A percentile compares a stretch with the other conserved stretches of the same genome.
Conservation (phyloP, 2,329 filamentous ascomycete species). For the Phialemonium atrogriseum region DNA sequence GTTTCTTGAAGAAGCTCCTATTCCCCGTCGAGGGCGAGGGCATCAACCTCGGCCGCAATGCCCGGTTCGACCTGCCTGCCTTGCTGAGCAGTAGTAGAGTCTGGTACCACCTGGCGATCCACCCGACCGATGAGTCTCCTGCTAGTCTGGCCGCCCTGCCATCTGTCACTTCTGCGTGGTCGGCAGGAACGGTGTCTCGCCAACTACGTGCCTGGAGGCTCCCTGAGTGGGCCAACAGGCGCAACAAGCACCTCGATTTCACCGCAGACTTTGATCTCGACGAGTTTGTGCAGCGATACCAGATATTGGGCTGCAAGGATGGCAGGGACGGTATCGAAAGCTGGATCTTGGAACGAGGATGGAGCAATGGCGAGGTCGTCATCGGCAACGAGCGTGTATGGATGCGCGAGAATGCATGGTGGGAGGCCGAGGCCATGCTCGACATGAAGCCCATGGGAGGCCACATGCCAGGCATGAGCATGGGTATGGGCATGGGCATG, state of each 20-base stretch:
- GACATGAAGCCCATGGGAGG: constrained; percentile 66
- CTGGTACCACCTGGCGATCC: constrained; percentile 90
- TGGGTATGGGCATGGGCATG: too few relatives aligned
- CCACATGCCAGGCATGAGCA: constrained; percentile 18
- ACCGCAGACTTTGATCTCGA: constrained; percentile 94
- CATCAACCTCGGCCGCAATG: constrained; percentile 69
- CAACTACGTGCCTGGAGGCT: constrained; percentile 90
- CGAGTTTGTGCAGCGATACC: constrained; percentile 81
- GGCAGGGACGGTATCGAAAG: constrained; percentile 88
- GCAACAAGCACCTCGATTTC: constrained; percentile 86
- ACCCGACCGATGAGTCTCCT: constrained; percentile 82
- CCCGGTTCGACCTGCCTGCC: constrained; percentile 68
- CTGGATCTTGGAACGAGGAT: constrained; percentile 90
- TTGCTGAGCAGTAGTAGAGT: constrained; percentile 76
- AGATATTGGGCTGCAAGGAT: constrained; percentile 75
- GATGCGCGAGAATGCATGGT: constrained; percentile 93
- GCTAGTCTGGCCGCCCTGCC: constrained; percentile 64
- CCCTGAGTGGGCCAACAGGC: constrained; percentile 91
- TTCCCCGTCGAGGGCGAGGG: constrained; percentile 72
- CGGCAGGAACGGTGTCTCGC: constrained; percentile 82
- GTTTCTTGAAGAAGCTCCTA: constrained; percentile 73
- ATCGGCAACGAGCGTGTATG: constrained; percentile 87
- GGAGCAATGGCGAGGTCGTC: constrained; percentile 96
- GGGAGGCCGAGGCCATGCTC: constrained; percentile 95
- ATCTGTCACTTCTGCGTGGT: constrained; percentile 78